phyloP scores from a whole-genome alignment of 2,329 filamentous ascomycete species.

The Pseudodiploospora longispora region DNA sequence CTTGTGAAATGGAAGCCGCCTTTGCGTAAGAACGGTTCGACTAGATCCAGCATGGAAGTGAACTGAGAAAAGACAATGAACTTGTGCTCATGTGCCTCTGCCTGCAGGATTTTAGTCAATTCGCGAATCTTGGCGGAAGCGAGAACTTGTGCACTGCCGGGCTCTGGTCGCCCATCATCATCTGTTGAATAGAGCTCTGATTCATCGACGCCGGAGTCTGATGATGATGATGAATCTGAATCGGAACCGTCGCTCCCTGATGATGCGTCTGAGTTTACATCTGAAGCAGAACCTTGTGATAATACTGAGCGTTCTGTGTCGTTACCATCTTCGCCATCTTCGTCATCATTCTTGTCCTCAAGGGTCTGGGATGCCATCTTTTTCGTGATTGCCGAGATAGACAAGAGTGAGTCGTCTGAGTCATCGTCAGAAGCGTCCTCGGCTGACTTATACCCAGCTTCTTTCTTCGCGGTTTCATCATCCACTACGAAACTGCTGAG shows the following conservation, averaged over 20 bases:
- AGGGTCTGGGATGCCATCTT: constrained; percentile 30
- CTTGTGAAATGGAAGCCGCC: constrained; percentile 72
- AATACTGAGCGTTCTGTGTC: too few relatives aligned
- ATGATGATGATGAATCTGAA: constrained; percentile 20
- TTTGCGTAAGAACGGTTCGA: constrained; percentile 79
- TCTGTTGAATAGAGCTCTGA: constrained; percentile 36
- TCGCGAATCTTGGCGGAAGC: constrained; percentile 89
- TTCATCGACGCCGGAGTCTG: constrained; percentile 28
- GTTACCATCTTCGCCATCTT: too few relatives aligned
- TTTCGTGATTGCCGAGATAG: constrained; percentile 28
- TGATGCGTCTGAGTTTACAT: constrained; percentile 27
- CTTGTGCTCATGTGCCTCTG: constrained; percentile 76
- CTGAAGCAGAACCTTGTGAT: constrained; percentile 5
- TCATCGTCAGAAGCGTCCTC: constrained; percentile 16
- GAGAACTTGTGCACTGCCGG: constrained; percentile 39
- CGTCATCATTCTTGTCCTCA: constrained; percentile 14
- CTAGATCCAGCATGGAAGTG: constrained; percentile 93
- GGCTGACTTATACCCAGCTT: constrained; percentile 17
- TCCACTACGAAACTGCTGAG: constrained; percentile 48
- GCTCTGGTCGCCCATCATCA: constrained; percentile 24
- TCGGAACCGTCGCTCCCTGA: constrained; percentile 15
- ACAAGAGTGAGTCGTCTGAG: constrained; percentile 24
- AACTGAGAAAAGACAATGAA: constrained; percentile 99
- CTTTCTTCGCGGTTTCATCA: constrained; percentile 35
- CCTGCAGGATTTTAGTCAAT: constrained; percentile 69